A percentile compares a stretch with the other conserved stretches of the same genome.
These are phyloP conservation scores for Cercospora berteroae DNA, from an alignment of 2,329 filamentous ascomycete genomes.

Conservation along the genomic window DNA sequence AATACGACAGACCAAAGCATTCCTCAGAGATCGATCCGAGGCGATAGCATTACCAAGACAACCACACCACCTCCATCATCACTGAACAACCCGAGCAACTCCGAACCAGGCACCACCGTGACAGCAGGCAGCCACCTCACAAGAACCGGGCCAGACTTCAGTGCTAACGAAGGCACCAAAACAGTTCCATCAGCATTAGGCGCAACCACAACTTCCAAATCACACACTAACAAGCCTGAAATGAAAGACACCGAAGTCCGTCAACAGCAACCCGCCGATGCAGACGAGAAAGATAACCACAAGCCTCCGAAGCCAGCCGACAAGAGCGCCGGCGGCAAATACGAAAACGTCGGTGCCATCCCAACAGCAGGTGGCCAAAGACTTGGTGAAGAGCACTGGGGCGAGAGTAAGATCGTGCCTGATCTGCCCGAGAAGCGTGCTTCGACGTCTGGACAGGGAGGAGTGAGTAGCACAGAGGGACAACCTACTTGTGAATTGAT, in stretches of 20 bases:
- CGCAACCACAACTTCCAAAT: background rate
- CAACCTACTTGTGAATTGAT: constrained; percentile 32
- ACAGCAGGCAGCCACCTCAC: constrained; percentile 6
- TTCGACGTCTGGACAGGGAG: constrained; percentile 8
- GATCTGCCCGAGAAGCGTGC: constrained; percentile 27
- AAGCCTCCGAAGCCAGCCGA: constrained; percentile 18
- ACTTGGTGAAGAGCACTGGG: constrained; percentile 37
- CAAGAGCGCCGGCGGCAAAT: constrained; percentile 10
- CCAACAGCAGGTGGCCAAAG: constrained; percentile 36
- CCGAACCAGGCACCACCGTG: background rate
- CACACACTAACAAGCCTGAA: constrained; percentile 5
- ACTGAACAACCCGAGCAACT: background rate
- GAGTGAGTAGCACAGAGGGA: constrained; percentile 28
- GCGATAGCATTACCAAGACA: background rate
- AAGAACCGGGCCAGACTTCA: constrained; percentile 3
- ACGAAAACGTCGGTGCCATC: constrained; percentile 34
- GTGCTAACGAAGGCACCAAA: constrained; percentile 5
- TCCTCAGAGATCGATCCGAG: background rate
- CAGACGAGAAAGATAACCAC: constrained; percentile 10
- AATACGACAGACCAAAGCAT: background rate
- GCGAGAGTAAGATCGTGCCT: constrained; percentile 37
- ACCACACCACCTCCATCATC: background rate
- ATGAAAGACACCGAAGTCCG: background rate
- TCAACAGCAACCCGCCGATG: background rate
- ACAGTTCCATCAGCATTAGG: constrained; percentile 4